Percentiles rank a stretch among this genome's conserved stretches.
Conservation (phyloP, 2,329 filamentous ascomycete species). For the Blumeria graminis region DNA sequence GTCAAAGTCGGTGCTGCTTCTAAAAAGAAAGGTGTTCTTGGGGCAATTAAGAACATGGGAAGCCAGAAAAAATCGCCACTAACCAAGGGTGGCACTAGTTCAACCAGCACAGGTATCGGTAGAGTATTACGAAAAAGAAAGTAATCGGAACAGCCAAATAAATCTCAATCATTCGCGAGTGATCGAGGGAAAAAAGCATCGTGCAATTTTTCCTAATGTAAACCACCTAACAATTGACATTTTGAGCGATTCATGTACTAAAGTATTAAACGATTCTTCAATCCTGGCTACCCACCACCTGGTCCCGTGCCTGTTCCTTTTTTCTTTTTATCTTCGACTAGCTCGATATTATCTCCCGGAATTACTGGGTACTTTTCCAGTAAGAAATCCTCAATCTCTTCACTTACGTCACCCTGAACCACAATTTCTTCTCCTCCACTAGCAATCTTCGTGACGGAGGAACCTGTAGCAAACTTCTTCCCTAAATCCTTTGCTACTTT, state of each 20-base stretch:
- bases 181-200: background rate
- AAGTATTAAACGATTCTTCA: no score
- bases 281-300: no score
- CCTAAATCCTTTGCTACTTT: constrained; percentile 92
- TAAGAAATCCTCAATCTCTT: constrained; percentile 82
- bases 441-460: constrained; percentile 70
- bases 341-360: constrained; percentile 83
- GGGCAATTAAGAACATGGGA: constrained; percentile 26
- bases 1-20: constrained; percentile 18
- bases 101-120: constrained; percentile 9
- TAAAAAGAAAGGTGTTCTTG: constrained; percentile 28
- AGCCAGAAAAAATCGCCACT: constrained; percentile 28
- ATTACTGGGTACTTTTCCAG: constrained; percentile 73
- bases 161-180: constrained; percentile 3
- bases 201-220: no score
- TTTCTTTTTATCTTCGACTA: constrained; percentile 91
- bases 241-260: no score
- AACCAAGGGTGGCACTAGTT: constrained; percentile 5
- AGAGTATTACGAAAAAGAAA: constrained; percentile 15
- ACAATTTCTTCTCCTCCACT: constrained; percentile 87
- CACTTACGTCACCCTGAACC: constrained; percentile 87
- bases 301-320: constrained; percentile 22
- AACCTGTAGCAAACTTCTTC: constrained; percentile 94
- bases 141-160: constrained; percentile 3
- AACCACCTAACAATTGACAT: no score